Conservation (phyloP, 2,329 filamentous ascomycete species). For the Hirsutella rhossiliensis region DNA sequence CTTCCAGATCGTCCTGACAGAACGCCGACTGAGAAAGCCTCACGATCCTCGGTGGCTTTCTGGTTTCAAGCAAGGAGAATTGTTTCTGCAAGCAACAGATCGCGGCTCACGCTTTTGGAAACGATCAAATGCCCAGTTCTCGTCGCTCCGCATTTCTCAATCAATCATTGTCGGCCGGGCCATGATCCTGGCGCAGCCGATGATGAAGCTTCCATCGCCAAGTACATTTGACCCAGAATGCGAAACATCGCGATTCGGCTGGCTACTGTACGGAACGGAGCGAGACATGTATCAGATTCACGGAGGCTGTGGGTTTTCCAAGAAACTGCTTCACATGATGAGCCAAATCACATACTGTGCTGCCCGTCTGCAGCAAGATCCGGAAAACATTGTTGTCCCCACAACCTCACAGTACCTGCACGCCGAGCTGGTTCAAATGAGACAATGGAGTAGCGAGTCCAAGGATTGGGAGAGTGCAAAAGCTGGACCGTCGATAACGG, state of each 20-base stretch:
- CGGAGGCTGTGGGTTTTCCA: conserved; percentile 29
- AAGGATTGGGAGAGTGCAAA: conserved; percentile 10
- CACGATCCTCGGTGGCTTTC: conserved; percentile 23
- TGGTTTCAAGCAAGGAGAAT: conserved; percentile 22
- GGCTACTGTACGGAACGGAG: conserved; percentile 24
- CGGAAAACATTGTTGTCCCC: conserved; percentile 17
- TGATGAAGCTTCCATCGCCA: conserved; percentile 19
- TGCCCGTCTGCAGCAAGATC: conserved; percentile 20
- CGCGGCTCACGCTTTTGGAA: conserved; percentile 24
- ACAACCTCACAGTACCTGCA: conserved; percentile 16
- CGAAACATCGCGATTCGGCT: conserved; percentile 21
- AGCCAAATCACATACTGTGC: conserved; percentile 25
- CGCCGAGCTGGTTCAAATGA: conserved; percentile 16
- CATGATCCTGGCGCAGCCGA: conserved; percentile 26
- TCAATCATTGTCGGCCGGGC: conserved; percentile 26
- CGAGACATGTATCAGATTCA: conserved; percentile 24
- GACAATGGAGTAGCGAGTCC: conserved; percentile 23
- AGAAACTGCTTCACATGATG: conserved; percentile 23
- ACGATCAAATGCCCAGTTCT: conserved; percentile 19
- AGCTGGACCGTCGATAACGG: conserved; percentile 8
- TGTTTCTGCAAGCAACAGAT: conserved; percentile 21
- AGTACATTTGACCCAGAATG: conserved; percentile 14
- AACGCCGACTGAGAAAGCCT: conserved; percentile 21
- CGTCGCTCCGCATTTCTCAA: conserved; percentile 22
- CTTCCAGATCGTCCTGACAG: conserved; percentile 21